Base-by-base conservation (phyloP, 116 monocot species). In the Zostera marina region DNA sequence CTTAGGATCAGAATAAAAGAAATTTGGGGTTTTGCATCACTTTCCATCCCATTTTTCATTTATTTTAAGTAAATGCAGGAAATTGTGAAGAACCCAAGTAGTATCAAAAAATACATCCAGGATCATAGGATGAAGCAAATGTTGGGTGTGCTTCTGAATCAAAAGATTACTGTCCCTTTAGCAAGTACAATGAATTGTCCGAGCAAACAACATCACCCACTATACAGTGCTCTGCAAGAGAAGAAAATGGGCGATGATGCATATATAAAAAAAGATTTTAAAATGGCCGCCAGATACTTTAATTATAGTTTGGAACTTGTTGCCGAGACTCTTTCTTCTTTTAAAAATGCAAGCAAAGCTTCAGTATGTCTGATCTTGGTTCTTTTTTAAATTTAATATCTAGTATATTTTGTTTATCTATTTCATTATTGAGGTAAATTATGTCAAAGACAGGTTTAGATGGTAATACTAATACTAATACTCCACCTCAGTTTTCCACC, bases 211-310 rank as follows among this genome's bases (percentile, higher is more conserved):
- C 86, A 86, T 70, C 47, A 74, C 62, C 76, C 60, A 66, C 90
- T 83, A 73, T 74, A 68, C 0, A 69, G 72, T 66, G 83, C 90
- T 13, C 83, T 79, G 66, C 83, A 67, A 63, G 91, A 90, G 75
- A 98, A 98, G 73, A 83, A 98, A 47, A 69, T 64, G 0, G 98
- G 98, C 8, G 90, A 90, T 76, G 74, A 73, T 10, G 98, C 98
- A 6, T 98, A 98, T 49, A 87, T 81, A 46, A 98, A 83, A 74
- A 89, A 90, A 63, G 87, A 98, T 59, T 87, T 98, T 49, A 81
- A 90, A 46, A 73, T 71, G 16, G 98, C 98, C 3, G 81, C 90
- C 54, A 63, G 63, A 38, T 83, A 86, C 59, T 98, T 83, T 44
- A 79, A 66, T 3, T 60, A 49, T 22, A 83, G 86, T 13, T n/a